Evolutionary conservation across 345 rosid genomes (phyloP), one percentile per base, ranked within the genome.

Genomic region (Populus euphratica): DNA sequence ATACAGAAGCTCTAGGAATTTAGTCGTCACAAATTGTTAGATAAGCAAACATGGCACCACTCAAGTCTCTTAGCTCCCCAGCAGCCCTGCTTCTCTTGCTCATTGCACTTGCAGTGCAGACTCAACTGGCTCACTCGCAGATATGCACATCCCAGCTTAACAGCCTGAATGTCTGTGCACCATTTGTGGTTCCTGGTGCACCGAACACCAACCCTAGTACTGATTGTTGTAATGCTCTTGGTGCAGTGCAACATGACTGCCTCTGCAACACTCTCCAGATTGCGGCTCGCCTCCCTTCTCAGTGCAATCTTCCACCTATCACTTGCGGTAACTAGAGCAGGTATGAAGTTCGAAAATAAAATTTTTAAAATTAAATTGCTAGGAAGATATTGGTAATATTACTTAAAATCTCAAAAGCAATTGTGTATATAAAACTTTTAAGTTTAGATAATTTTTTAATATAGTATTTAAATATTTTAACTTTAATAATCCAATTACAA

Each of bases 211-310:
- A 13, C 79, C 98, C 99, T 0, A 84, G 73, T 49, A 2, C 89
- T 0, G 88, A 79, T 8, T 90, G 97, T 59, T 90, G 98, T 70
- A 73, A 27, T 13, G 95, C 97, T 1, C 93, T 93, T 36, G 90
- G 81, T 44, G 75, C 91, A 0, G 86, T 94, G 21, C 85, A 88
- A 6, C 84, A 73, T 18, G 93, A 90, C 76, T 94, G 98, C 79
- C 81, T 94, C 75, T 93, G 99, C 89, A 91, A 69, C 94, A 91
- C 99, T 49, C 74, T 94, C 56, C 88, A 90, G 68, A 86, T 94
- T 52, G 92, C 93, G 1, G 80, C 93, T 52, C 89, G 87, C 61
- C 95, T 94, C 73, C 98, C 99, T 49, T 74, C 86, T 63, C 89
- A 77, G 12, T 93, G 99, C 90, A 88, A 77, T 76, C 73, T 93